These are phyloP conservation scores for Trichaptum fuscoviolaceum DNA, from an alignment of 768 basidiomycete species.

Conservation along the genomic window DNA sequence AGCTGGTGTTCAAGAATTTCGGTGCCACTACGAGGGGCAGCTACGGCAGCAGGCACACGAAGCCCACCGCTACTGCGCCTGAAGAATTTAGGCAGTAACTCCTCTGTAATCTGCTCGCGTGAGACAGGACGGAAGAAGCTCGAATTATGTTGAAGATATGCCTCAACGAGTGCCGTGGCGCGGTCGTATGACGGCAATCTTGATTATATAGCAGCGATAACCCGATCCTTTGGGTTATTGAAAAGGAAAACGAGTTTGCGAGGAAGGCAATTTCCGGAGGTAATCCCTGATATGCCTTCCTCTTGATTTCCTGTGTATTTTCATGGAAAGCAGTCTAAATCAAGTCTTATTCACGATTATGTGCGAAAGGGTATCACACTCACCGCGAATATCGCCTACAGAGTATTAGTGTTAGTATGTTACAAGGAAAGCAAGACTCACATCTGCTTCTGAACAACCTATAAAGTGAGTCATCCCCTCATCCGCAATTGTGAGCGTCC, in stretches of 20 bases:
- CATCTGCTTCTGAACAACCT: constrained; percentile 72
- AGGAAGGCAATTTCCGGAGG: not conserved
- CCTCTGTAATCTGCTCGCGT: constrained; percentile 67
- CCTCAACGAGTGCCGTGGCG: constrained; percentile 62
- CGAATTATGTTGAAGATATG: constrained; percentile 55
- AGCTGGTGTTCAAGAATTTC: constrained; percentile 33
- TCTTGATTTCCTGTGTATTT: not conserved
- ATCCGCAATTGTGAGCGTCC: constrained; percentile 67
- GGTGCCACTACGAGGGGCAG: no score
- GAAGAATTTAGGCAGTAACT: constrained; percentile 60
- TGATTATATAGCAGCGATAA: no score
- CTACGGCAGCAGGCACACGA: no score
- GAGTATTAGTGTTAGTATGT: no score
- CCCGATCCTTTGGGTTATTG: not conserved
- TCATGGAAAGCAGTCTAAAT: not conserved
- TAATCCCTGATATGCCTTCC: not conserved
- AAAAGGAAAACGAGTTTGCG: not conserved
- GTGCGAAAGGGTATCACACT: no score
- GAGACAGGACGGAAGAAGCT: constrained; percentile 61
- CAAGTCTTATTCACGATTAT: no score
- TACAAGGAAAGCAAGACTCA: constrained; percentile 14
- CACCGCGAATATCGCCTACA: no score
- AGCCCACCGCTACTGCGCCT: constrained; percentile 38
- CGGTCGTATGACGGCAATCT: constrained; percentile 25
- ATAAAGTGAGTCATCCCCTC: constrained; percentile 67